These are phyloP conservation scores for Cavenderia fasciculata DNA, from an alignment of 78 protist species.

Conservation along the genomic window DNA sequence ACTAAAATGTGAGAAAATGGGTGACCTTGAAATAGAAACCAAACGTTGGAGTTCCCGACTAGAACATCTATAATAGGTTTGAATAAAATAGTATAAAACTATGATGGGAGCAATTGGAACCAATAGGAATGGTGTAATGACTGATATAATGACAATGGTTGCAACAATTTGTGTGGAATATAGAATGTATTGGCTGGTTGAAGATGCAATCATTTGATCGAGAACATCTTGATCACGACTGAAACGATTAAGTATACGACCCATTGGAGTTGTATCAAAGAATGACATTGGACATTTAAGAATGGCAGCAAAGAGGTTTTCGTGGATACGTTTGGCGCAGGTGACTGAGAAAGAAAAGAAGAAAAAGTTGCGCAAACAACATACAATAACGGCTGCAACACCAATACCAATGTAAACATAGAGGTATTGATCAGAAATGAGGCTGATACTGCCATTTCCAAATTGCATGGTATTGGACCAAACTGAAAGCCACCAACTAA, in stretches of 20 bases:
- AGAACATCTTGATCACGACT: constrained; percentile 80
- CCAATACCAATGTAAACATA: constrained; percentile 36
- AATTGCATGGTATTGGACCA: background rate
- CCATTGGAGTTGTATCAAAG: constrained; percentile 98
- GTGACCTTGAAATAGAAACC: constrained; percentile 84
- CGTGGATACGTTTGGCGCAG: constrained; percentile 8
- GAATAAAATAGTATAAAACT: constrained; percentile 21
- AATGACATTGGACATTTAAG: constrained; percentile 90
- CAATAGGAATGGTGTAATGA: constrained; percentile 27
- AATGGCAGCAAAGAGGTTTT: background rate
- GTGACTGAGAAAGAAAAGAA: constrained; percentile 3
- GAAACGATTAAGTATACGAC: constrained; percentile 98
- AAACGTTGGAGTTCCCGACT: constrained; percentile 87
- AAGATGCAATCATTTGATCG: constrained; percentile 46
- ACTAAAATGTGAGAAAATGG: constrained; percentile 84
- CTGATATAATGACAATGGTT: constrained; percentile 7
- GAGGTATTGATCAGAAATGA: background rate
- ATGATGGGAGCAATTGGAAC: constrained; percentile 27
- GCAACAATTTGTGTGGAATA: constrained; percentile 21
- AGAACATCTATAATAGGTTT: constrained; percentile 37
- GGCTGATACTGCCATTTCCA: background rate
- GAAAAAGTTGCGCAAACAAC: background rate
- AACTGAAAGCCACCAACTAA: background rate
- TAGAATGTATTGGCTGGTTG: constrained; percentile 8
- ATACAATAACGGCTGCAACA: background rate